Evolutionary conservation across 306 rosid species (phyloP).

Genomic region (Lupinus albus): DNA sequence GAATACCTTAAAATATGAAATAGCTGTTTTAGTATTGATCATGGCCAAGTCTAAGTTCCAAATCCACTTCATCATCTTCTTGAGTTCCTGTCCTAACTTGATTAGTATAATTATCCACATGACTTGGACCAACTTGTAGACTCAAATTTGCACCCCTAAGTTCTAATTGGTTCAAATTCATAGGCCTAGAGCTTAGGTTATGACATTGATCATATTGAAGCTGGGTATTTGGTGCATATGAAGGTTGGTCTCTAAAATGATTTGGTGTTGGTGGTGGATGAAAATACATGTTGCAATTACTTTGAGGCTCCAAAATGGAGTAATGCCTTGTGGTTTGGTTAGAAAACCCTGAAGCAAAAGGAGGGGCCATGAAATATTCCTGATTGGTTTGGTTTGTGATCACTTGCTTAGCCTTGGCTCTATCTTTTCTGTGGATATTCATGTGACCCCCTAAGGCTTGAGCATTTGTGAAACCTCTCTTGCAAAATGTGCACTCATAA

Average conservation of each 20-base stretch:
- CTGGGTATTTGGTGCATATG: slow-evolving; percentile 14
- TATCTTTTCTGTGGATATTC: slow-evolving; percentile 87
- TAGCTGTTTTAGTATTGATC: slow-evolving; percentile 40
- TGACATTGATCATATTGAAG: slow-evolving; percentile 33
- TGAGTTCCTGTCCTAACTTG: neutral
- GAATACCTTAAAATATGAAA: slow-evolving; percentile 20
- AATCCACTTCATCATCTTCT: slow-evolving; percentile 65
- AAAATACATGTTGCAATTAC: slow-evolving; percentile 43
- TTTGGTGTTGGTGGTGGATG: slow-evolving; percentile 39
- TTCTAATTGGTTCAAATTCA: slow-evolving; percentile 48
- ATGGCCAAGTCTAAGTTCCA: slow-evolving; percentile 90
- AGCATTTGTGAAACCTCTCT: slow-evolving; percentile 92
- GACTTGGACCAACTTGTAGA: slow-evolving; percentile 53
- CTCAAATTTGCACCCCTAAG: slow-evolving; percentile 68
- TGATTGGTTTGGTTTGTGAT: slow-evolving; percentile 21
- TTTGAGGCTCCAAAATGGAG: slow-evolving; percentile 50
- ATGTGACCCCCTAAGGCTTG: slow-evolving; percentile 96
- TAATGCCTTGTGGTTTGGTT: slow-evolving; percentile 37
- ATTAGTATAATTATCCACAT: slow-evolving; percentile 30
- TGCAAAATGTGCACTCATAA: slow-evolving; percentile 87
- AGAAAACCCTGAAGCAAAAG: slow-evolving; percentile 40
- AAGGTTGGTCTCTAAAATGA: slow-evolving; percentile 34
- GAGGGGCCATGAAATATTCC: slow-evolving; percentile 35
- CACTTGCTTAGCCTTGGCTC: slow-evolving; percentile 70
- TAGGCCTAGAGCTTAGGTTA: slow-evolving; percentile 41